Conservation (phyloP, 352 stramenopile genomes). For the Phytophthora kernoviae region DNA sequence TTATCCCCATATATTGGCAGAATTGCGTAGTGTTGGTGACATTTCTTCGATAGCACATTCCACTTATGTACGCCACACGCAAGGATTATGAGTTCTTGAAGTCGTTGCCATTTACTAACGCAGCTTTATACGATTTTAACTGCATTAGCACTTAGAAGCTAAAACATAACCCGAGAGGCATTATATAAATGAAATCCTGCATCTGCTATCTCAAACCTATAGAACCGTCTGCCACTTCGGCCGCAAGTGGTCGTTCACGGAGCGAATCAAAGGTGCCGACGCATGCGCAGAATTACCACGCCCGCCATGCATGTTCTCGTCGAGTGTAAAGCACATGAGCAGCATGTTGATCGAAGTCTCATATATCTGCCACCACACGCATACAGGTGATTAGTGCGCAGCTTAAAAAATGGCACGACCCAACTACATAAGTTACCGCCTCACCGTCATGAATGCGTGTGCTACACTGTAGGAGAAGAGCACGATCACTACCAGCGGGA, state of each 20-base stretch:
- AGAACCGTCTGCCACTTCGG: conserved; percentile 85
- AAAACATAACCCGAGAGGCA: too few relatives aligned
- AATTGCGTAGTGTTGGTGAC: too few relatives aligned
- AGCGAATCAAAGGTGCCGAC: conserved; percentile 66
- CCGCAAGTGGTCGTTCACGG: conserved; percentile 81
- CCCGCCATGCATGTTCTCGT: conserved; percentile 83
- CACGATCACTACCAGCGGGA: conserved; percentile 67
- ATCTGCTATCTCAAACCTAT: conserved; percentile 28
- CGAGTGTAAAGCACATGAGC: conserved; percentile 85
- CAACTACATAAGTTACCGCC: conserved; percentile 3
- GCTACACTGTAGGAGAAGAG: conserved; percentile 82
- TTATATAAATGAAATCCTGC: conserved; percentile 3
- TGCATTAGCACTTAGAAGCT: too few relatives aligned
- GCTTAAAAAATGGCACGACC: too few relatives aligned
- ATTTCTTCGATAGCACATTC: background rate
- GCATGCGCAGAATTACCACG: conserved; percentile 72
- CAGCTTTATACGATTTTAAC: too few relatives aligned
- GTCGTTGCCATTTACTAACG: too few relatives aligned
- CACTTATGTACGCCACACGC: too few relatives aligned
- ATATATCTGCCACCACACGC: conserved; percentile 58
- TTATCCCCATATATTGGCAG: background rate
- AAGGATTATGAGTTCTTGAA: too few relatives aligned
- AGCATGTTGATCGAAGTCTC: conserved; percentile 88
- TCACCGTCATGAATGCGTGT: conserved; percentile 81
- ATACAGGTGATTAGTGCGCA: background rate